Conservation (phyloP, 164 flowering plant genomes). For the Akebia trifoliata region DNA sequence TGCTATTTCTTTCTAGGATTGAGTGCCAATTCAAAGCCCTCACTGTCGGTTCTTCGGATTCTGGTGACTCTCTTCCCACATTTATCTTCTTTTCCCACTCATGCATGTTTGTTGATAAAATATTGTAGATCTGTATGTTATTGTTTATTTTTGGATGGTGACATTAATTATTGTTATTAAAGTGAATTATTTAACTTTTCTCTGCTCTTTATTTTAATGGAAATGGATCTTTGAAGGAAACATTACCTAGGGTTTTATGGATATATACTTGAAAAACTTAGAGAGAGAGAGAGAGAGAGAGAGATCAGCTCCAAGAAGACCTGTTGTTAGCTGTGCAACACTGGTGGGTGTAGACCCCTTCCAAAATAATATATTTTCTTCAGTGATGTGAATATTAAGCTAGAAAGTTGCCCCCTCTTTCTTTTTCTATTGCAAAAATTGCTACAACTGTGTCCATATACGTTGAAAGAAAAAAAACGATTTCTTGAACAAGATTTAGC, state of each 20-base stretch:
- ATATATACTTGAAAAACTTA: neutral
- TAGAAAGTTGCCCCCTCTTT: too few relatives aligned
- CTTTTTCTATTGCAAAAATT: too few relatives aligned
- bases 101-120: neutral
- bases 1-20: conserved; percentile 70
- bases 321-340: too few relatives aligned
- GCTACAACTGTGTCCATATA: too few relatives aligned
- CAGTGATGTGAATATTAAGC: too few relatives aligned
- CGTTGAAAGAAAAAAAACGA: too few relatives aligned
- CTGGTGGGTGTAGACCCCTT: too few relatives aligned
- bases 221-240: neutral
- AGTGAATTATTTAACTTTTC: neutral
- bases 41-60: conserved; percentile 44
- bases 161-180: conserved; percentile 4
- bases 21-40: conserved; percentile 88
- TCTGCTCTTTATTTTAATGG: neutral
- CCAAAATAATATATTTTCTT: too few relatives aligned
- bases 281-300: neutral
- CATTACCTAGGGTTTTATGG: neutral
- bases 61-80: conserved; percentile 25
- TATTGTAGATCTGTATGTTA: neutral
- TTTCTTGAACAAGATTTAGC: too few relatives aligned
- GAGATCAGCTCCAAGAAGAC: too few relatives aligned
- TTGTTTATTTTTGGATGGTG: neutral
- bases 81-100: neutral